Percentiles rank a stretch among this genome's conserved stretches.
These are phyloP conservation scores for Alternaria infectoria DNA, from an alignment of 2,329 filamentous ascomycete species.

Conservation along the genomic window DNA sequence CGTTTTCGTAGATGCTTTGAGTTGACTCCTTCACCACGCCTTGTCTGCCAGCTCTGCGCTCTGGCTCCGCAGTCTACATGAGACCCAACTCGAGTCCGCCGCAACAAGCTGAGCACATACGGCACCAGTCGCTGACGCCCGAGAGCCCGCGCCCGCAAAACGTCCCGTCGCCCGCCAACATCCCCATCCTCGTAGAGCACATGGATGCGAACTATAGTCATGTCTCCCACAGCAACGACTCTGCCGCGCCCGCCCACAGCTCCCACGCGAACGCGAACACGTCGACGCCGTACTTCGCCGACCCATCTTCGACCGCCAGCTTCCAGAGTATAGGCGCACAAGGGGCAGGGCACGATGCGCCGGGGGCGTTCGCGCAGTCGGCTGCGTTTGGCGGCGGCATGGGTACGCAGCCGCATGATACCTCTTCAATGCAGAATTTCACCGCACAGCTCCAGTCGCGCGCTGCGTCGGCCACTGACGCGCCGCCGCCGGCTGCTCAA, in stretches of 20 bases:
- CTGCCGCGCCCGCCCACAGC: constrained; percentile 34
- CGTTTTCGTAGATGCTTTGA: constrained; percentile 26
- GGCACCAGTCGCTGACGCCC: constrained; percentile 70
- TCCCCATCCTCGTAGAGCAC: constrained; percentile 72
- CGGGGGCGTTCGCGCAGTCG: constrained; percentile 31
- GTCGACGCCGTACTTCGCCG: constrained; percentile 40
- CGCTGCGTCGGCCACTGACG: constrained; percentile 45
- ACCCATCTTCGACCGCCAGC: constrained; percentile 23
- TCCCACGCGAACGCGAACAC: constrained; percentile 29
- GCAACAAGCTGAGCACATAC: constrained; percentile 65
- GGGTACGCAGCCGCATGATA: constrained; percentile 44
- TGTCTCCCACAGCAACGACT: constrained; percentile 62
- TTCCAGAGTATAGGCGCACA: constrained; percentile 34
- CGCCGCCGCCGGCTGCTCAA: constrained; percentile 37
- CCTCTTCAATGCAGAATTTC: constrained; percentile 48
- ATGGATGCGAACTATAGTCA: constrained; percentile 76
- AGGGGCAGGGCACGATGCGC: constrained; percentile 28
- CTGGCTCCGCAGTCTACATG: constrained; percentile 55
- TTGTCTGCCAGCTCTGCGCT: constrained; percentile 23
- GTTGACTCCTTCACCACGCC: constrained; percentile 17
- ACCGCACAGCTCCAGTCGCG: constrained; percentile 39
- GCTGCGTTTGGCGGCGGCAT: constrained; percentile 34
- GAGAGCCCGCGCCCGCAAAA: constrained; percentile 74
- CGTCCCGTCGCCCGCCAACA: constrained; percentile 70
- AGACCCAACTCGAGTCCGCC: constrained; percentile 60